Percentiles rank a stretch among this genome's conserved stretches.
These are phyloP conservation scores for Phyllosticta citriasiana DNA, from an alignment of 2,329 filamentous ascomycete species.

Conservation along the genomic window DNA sequence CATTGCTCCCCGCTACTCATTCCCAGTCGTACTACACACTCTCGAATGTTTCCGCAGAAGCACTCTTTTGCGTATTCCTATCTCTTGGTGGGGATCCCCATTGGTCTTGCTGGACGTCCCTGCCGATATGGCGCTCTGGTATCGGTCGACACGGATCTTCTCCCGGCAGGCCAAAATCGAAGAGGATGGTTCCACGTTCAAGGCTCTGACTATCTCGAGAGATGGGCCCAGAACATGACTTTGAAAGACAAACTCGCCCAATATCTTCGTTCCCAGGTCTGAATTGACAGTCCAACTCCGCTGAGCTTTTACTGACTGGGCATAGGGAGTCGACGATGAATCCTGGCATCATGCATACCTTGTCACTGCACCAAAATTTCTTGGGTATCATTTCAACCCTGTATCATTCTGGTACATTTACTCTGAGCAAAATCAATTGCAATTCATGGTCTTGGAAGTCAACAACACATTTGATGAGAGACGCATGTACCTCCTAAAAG, in stretches of 20 bases:
- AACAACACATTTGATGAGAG: slow-evolving; percentile 70
- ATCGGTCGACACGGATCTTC: slow-evolving; percentile 30
- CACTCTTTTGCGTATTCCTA: slow-evolving; percentile 64
- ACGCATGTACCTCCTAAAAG: slow-evolving; percentile 52
- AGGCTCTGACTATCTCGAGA: slow-evolving; percentile 50
- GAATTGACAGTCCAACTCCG: neutral
- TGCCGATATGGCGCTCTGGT: slow-evolving; percentile 46
- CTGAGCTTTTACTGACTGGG: slow-evolving; percentile 4
- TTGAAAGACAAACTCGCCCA: slow-evolving; percentile 53
- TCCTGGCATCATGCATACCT: slow-evolving; percentile 60
- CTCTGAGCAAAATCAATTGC: slow-evolving; percentile 44
- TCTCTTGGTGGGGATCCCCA: slow-evolving; percentile 56
- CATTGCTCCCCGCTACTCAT: slow-evolving; percentile 41
- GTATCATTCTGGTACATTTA: slow-evolving; percentile 77
- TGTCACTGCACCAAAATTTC: slow-evolving; percentile 57
- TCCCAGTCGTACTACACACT: slow-evolving; percentile 55
- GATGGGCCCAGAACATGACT: slow-evolving; percentile 42
- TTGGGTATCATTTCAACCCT: slow-evolving; percentile 65
- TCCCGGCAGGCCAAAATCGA: slow-evolving; percentile 17
- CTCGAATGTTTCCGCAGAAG: slow-evolving; percentile 55
- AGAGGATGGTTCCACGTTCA: slow-evolving; percentile 51
- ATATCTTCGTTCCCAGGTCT: slow-evolving; percentile 49
- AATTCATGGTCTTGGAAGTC: slow-evolving; percentile 60
- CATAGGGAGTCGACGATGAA: slow-evolving; percentile 46
- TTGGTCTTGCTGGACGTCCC: slow-evolving; percentile 41